phyloP scores from a whole-genome alignment of 768 basidiomycete genomes.

The Leccinum rimulosum region DNA sequence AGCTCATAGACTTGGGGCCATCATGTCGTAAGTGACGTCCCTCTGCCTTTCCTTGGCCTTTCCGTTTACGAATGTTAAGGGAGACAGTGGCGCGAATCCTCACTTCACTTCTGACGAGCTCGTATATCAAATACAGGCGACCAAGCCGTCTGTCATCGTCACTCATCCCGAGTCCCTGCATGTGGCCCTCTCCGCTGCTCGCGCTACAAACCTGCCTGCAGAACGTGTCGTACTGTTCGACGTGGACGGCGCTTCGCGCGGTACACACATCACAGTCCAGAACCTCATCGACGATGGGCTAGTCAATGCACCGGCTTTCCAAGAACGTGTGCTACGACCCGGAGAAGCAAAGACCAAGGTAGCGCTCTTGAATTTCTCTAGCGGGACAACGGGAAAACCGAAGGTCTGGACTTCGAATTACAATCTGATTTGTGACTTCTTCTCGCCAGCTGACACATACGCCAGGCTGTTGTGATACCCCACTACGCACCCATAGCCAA shows the following conservation, averaged over 20 bases:
- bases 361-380: constrained; percentile 71
- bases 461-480: constrained; percentile 57
- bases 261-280: constrained; percentile 38
- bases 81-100: constrained; percentile 59
- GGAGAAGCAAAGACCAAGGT: constrained; percentile 70
- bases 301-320: constrained; percentile 35
- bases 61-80: background rate
- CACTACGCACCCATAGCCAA: constrained; percentile 61
- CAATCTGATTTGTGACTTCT: background rate
- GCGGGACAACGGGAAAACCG: constrained; percentile 73
- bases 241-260: constrained; percentile 15
- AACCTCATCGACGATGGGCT: constrained; percentile 50
- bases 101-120: constrained; percentile 57
- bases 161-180: constrained; percentile 43
- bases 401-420: constrained; percentile 44
- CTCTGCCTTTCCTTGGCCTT: background rate
- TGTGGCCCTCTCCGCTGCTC: constrained; percentile 46
- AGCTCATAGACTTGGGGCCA: constrained; percentile 52
- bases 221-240: constrained; percentile 45
- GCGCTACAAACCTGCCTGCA: constrained; percentile 37
- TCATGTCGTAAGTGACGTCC: constrained; percentile 48
- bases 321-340: constrained; percentile 47
- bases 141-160: constrained; percentile 48
- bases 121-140: constrained; percentile 49
- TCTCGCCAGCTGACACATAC: background rate